These are phyloP conservation scores for Nakazawaea populi DNA, from an alignment of 805 yeast genomes.

Conservation along the genomic window DNA sequence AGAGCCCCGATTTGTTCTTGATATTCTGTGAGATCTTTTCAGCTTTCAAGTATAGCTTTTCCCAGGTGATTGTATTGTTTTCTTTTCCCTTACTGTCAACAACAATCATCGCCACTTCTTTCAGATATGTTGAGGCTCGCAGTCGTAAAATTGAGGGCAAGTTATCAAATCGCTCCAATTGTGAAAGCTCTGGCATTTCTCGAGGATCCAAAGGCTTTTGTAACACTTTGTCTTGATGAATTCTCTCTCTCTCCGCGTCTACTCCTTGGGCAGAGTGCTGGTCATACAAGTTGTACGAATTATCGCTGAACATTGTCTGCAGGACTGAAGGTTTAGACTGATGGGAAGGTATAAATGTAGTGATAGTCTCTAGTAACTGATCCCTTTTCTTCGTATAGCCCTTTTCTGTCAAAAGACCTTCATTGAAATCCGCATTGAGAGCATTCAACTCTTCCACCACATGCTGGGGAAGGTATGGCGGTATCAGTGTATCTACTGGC, in stretches of 20 bases:
- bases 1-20: conserved; percentile 63
- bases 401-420: conserved; percentile 68
- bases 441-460: conserved; percentile 32
- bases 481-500: conserved; percentile 42
- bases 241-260: background rate
- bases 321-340: conserved; percentile 9
- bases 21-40: conserved; percentile 86
- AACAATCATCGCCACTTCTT: conserved; percentile 65
- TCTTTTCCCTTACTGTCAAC: conserved; percentile 83
- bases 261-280: background rate
- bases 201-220: conserved; percentile 65
- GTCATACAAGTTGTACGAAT: background rate
- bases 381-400: conserved; percentile 61
- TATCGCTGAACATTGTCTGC: conserved; percentile 12
- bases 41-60: conserved; percentile 72
- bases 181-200: conserved; percentile 29
- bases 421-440: conserved; percentile 47
- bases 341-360: conserved; percentile 7
- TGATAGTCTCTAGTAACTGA: conserved; percentile 24
- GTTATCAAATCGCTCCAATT: conserved; percentile 46
- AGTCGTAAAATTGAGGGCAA: conserved; percentile 68
- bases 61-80: conserved; percentile 76
- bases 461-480: conserved; percentile 31
- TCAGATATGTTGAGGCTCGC: conserved; percentile 59
- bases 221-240: conserved; percentile 26